Evolutionary conservation across 2,329 filamentous ascomycete species (phyloP).

Genomic region (Talaromyces sp.): DNA sequence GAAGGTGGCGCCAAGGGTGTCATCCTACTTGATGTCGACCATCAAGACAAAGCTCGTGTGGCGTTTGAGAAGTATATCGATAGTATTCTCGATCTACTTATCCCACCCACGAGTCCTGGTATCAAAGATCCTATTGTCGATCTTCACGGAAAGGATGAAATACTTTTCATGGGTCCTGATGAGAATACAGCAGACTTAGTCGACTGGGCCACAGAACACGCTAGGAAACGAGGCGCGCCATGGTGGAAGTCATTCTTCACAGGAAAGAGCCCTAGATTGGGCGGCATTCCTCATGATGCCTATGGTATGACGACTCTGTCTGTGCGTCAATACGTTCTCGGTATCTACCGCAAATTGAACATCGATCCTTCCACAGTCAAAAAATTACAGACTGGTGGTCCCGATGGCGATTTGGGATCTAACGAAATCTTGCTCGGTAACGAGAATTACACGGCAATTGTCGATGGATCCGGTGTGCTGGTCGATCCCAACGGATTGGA

Average conservation of each 20-base stretch:
- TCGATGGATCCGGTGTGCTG: slow-evolving; percentile 94
- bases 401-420: slow-evolving; percentile 92
- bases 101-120: slow-evolving; percentile 84
- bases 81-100: slow-evolving; percentile 89
- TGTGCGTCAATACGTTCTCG: slow-evolving; percentile 91
- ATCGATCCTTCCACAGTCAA: slow-evolving; percentile 79
- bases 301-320: slow-evolving; percentile 99
- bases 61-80: slow-evolving; percentile 99
- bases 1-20: slow-evolving; percentile 98
- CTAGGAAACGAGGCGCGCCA: slow-evolving; percentile 76
- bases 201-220: slow-evolving; percentile 98
- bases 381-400: slow-evolving; percentile 97
- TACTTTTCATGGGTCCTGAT: slow-evolving; percentile 96
- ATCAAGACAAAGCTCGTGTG: slow-evolving; percentile 87
- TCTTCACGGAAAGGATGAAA: slow-evolving; percentile 90
- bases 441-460: slow-evolving; percentile 91
- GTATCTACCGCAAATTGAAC: slow-evolving; percentile 93
- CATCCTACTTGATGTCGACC: slow-evolving; percentile 85
- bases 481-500: slow-evolving; percentile 89
- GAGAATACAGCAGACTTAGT: slow-evolving; percentile 98
- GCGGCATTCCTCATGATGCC: slow-evolving; percentile 90
- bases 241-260: slow-evolving; percentile 99
- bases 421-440: slow-evolving; percentile 96
- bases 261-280: slow-evolving; percentile 92
- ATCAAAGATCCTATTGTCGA: slow-evolving; percentile 99